phyloP scores from a whole-genome alignment of 257 asterid genomes.

The Salvia hispanica region DNA sequence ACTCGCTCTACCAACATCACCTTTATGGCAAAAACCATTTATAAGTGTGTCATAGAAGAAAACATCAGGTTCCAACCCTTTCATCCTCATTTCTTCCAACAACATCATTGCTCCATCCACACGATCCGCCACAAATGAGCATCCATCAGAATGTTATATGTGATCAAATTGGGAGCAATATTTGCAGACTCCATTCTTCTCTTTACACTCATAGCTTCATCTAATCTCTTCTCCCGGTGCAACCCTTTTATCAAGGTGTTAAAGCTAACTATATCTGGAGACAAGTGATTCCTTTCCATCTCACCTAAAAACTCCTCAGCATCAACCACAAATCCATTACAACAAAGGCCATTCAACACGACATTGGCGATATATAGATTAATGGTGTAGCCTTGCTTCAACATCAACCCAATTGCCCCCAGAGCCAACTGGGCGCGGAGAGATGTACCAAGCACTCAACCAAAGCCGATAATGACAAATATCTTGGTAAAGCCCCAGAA shows the following conservation, averaged over 20 bases:
- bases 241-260: slow-evolving; percentile 67
- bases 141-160: slow-evolving; percentile 51
- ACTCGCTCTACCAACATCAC: slow-evolving; percentile 52
- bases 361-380: slow-evolving; percentile 50
- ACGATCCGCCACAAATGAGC: slow-evolving; percentile 48
- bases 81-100: slow-evolving; percentile 57
- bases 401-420: slow-evolving; percentile 52
- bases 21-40: slow-evolving; percentile 51
- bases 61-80: slow-evolving; percentile 53
- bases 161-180: slow-evolving; percentile 44
- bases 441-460: slow-evolving; percentile 54
- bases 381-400: slow-evolving; percentile 54
- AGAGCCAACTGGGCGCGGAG: slow-evolving; percentile 45
- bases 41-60: slow-evolving; percentile 48
- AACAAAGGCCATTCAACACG: slow-evolving; percentile 59
- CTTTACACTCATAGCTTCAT: slow-evolving; percentile 53
- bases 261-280: slow-evolving; percentile 53
- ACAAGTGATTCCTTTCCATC: slow-evolving; percentile 42
- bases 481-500: slow-evolving; percentile 41
- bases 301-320: slow-evolving; percentile 51
- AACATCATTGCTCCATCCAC: slow-evolving; percentile 47
- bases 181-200: slow-evolving; percentile 53
- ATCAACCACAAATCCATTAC: slow-evolving; percentile 44
- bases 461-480: slow-evolving; percentile 54
- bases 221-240: slow-evolving; percentile 53